phyloP scores from a whole-genome alignment of 495 filamentous ascomycete species.

The Xylaria scruposa region DNA sequence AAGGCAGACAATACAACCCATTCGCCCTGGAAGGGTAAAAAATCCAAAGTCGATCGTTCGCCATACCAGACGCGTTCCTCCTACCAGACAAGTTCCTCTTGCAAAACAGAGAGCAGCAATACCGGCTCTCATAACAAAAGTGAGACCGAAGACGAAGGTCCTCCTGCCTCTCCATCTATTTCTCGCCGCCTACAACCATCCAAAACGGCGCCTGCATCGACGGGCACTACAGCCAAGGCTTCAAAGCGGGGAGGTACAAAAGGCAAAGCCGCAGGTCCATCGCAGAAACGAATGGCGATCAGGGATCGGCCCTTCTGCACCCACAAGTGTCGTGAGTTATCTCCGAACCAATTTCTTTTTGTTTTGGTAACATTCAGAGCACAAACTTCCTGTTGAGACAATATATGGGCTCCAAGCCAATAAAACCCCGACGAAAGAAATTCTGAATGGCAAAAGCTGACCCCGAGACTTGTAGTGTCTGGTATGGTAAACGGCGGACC shows the following conservation, averaged over 20 bases:
- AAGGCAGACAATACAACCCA: too few relatives aligned
- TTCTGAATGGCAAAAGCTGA: too few relatives aligned
- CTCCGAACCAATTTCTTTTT: too few relatives aligned
- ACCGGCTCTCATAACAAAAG: conserved; percentile 14
- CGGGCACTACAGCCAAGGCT: conserved; percentile 28
- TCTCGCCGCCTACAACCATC: conserved; percentile 25
- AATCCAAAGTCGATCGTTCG: conserved; percentile 36
- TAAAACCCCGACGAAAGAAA: too few relatives aligned
- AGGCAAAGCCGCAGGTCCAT: conserved; percentile 15
- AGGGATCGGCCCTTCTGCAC: conserved; percentile 50
- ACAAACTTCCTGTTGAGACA: too few relatives aligned
- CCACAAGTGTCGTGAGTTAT: conserved; percentile 42
- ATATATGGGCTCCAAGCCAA: too few relatives aligned
- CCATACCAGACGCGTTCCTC: too few relatives aligned
- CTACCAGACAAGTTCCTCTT: too few relatives aligned
- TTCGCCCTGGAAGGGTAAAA: conserved; percentile 41
- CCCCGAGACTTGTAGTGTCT: conserved; percentile 26
- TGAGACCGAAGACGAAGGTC: conserved; percentile 32
- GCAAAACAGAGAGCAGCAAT: background rate
- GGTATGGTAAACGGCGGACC: conserved; percentile 42
- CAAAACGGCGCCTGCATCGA: conserved; percentile 29
- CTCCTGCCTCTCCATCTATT: conserved; percentile 32
- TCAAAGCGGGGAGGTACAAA: conserved; percentile 22
- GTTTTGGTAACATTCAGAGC: too few relatives aligned
- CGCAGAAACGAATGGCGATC: conserved; percentile 28